Conservation (phyloP, 2,329 filamentous ascomycete species). For the Aspergillus proliferans region DNA sequence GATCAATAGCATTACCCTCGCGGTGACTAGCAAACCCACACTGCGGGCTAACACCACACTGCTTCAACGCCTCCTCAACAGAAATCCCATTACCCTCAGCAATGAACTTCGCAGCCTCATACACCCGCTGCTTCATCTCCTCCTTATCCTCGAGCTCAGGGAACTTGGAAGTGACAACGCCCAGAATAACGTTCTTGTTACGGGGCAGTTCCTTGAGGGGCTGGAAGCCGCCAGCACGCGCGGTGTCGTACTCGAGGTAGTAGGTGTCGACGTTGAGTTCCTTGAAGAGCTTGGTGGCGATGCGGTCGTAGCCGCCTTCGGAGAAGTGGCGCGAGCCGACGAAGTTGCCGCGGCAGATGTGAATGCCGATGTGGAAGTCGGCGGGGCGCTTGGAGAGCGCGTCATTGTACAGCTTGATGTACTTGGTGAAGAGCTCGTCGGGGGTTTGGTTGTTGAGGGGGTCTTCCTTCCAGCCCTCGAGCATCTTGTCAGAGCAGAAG, state of each 20-base stretch:
- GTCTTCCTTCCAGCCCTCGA: conserved; percentile 63
- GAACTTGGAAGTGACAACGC: conserved; percentile 59
- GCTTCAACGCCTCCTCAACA: conserved; percentile 61
- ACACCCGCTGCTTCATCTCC: conserved; percentile 55
- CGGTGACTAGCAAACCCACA: conserved; percentile 71
- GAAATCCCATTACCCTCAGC: conserved; percentile 61
- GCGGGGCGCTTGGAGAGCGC: conserved; percentile 56
- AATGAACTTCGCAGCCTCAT: conserved; percentile 60
- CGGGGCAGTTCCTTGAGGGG: conserved; percentile 56
- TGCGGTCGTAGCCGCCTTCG: conserved; percentile 61
- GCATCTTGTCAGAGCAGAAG: conserved; percentile 68
- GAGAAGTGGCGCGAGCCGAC: conserved; percentile 61
- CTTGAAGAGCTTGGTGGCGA: conserved; percentile 60
- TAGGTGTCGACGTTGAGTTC: conserved; percentile 60
- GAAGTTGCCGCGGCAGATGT: conserved; percentile 64
- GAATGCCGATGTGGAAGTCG: conserved; percentile 71
- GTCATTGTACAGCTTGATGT: conserved; percentile 72
- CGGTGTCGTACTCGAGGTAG: conserved; percentile 65
- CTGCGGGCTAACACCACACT: conserved; percentile 63
- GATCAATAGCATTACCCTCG: conserved; percentile 62
- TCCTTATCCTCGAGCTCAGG: conserved; percentile 58
- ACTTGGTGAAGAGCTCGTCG: conserved; percentile 66
- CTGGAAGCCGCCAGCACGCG: conserved; percentile 60
- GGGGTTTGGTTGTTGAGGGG: conserved; percentile 60
- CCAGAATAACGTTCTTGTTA: conserved; percentile 58